Evolutionary conservation across 768 basidiomycete species (phyloP).

Genomic region (Basidioascus undulatus): DNA sequence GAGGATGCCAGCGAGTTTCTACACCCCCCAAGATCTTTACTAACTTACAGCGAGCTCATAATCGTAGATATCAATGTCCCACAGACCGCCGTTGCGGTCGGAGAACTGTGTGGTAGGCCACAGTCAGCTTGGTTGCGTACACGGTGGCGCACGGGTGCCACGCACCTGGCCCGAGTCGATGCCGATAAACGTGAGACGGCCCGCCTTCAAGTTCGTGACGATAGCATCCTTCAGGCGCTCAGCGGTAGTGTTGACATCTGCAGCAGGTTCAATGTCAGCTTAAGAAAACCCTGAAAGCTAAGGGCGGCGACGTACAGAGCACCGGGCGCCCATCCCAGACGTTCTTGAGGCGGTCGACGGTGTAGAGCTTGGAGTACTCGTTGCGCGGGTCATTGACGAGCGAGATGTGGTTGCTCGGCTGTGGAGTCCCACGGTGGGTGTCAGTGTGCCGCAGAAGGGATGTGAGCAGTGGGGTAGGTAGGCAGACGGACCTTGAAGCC

Average conservation of each 20-base stretch:
- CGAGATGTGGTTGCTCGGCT: too few relatives aligned
- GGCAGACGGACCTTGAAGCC: too few relatives aligned
- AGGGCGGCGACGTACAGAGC: conserved; percentile 47
- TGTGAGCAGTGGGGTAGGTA: conserved; percentile 23
- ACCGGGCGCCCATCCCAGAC: conserved; percentile 69
- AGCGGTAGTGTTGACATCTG: conserved; percentile 74
- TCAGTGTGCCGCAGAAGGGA: conserved; percentile 13
- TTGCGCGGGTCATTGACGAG: conserved; percentile 90
- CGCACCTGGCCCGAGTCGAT: conserved; percentile 76
- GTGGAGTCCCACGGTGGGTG: conserved; percentile 48
- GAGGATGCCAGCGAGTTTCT: background rate
- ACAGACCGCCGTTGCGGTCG: conserved; percentile 43
- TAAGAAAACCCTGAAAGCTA: too few relatives aligned
- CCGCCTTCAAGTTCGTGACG: conserved; percentile 25
- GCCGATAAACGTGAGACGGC: conserved; percentile 18
- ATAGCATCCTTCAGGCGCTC: conserved; percentile 58
- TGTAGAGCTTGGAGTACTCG: conserved; percentile 54
- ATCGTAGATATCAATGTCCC: conserved; percentile 64
- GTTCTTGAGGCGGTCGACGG: conserved; percentile 79
- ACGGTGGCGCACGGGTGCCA: conserved; percentile 88
- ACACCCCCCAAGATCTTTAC: too few relatives aligned
- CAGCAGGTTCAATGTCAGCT: background rate
- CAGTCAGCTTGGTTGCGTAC: too few relatives aligned
- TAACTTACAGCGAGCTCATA: too few relatives aligned
- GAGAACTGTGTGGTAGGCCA: too few relatives aligned